These are phyloP conservation scores for Psidium friedrichsthalianum DNA, from an alignment of 345 rosid genomes.

Conservation along the genomic window DNA sequence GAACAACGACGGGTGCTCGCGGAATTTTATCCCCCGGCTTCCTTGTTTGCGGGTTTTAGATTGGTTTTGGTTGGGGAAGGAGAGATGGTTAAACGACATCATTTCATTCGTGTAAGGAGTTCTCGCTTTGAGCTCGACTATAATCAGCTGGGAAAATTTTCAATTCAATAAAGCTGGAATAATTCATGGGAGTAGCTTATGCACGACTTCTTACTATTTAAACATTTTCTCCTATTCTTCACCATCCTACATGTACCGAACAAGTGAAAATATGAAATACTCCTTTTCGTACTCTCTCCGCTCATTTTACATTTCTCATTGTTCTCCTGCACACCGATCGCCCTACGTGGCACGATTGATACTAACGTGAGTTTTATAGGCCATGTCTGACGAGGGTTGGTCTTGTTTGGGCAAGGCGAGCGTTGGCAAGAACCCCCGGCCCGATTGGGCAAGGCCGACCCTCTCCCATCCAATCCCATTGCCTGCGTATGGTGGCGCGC, in stretches of 20 bases:
- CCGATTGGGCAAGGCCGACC: no score
- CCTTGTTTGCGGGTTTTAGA: not conserved
- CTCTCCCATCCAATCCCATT: no score
- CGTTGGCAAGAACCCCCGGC: no score
- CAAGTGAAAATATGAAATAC: fast-evolving
- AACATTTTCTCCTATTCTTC: no score
- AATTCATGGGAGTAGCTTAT: not conserved
- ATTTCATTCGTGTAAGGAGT: not conserved
- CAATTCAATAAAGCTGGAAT: not conserved
- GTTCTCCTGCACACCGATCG: not conserved
- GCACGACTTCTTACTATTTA: not conserved
- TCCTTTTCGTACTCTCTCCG: not conserved
- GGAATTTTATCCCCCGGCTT: not conserved
- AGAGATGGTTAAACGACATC: not conserved
- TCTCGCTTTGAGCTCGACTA: not conserved
- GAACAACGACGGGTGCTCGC: not conserved
- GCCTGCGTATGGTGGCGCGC: no score
- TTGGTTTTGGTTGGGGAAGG: not conserved
- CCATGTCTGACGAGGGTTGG: no score
- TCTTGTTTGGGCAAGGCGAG: no score
- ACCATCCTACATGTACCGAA: fast-evolving
- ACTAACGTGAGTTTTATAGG: no score
- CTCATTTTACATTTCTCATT: not conserved
- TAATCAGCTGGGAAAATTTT: no score
- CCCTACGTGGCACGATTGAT: no score